Evolutionary conservation across 1,139 yeast species (phyloP), one percentile per base, ranked within the genome.

Genomic region (Pichia sp.): DNA sequence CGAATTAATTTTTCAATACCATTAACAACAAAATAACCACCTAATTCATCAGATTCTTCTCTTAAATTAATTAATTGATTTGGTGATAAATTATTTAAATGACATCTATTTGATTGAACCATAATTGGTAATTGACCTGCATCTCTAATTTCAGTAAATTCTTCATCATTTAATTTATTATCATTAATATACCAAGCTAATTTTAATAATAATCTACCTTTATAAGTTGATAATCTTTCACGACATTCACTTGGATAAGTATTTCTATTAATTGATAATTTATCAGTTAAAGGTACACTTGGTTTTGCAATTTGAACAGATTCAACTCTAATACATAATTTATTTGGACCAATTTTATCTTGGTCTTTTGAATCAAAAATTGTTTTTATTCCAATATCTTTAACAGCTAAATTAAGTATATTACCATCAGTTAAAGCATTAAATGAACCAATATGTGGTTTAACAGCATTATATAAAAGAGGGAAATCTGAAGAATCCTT

Each of bases 1-100:
- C 98, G 87, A 59, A 92, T 80, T 58, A 92, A 73, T 67, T 92
- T 94, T 66, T 92, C 99, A 57, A 90, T 89, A 71, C 98, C 99
- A 63, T 92, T 92, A 49, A 92, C 92, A 55, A 92, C 78, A 64
- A 94, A 92, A 65, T 92, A 92, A 31, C 98, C 99, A 51, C 99
- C 98, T 51, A 89, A 70, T 64, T 92, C 99, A 63, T 94, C 98
- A 37, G 89, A 76, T 65, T 94, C 98, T 67, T 92, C 99, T 62
- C 83, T 83, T 48, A 71, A 74, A 25, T 74, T 68, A 16, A 92
- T 94, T 55, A 94, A 71, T 56, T 89, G 87, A 34, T 78, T 73
- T 22, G 98, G 97, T 1, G 94, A 76, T 65, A 87, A 62, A 47
- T 80, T 82, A 60, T 87, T 85, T 54, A 92, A 72, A 64, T 92